These are phyloP conservation scores for Tephrocybe sp. DNA, from an alignment of 768 basidiomycete species.

Conservation along the genomic window DNA sequence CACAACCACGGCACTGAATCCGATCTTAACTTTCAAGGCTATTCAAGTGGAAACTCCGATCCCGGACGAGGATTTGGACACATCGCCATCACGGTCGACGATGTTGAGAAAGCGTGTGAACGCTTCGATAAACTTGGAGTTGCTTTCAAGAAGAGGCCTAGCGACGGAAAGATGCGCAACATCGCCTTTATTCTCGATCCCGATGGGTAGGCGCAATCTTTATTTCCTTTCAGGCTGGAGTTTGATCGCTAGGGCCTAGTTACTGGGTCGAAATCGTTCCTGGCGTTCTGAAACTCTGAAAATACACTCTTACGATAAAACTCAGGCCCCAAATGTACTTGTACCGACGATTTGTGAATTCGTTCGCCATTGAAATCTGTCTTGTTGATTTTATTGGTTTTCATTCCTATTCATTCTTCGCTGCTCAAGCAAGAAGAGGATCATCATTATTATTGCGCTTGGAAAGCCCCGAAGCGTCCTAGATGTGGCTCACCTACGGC, in stretches of 20 bases:
- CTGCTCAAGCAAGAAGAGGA: too few relatives aligned
- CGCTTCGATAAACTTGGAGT: conserved; percentile 81
- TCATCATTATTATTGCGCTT: too few relatives aligned
- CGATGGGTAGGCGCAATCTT: conserved; percentile 54
- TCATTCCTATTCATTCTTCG: too few relatives aligned
- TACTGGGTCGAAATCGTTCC: conserved; percentile 64
- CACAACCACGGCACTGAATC: conserved; percentile 90
- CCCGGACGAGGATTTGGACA: conserved; percentile 83
- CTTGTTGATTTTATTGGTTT: too few relatives aligned
- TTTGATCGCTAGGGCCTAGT: conserved; percentile 24
- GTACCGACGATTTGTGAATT: neutral
- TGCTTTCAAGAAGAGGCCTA: conserved; percentile 81
- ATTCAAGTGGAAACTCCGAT: conserved; percentile 83
- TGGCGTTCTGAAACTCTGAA: conserved; percentile 21
- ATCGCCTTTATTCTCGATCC: conserved; percentile 87
- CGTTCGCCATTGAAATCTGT: neutral
- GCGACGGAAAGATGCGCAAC: conserved; percentile 82
- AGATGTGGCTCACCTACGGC: too few relatives aligned
- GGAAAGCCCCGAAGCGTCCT: too few relatives aligned
- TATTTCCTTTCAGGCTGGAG: neutral
- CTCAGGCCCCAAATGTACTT: neutral
- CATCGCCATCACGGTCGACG: conserved; percentile 81
- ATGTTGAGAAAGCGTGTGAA: conserved; percentile 80
- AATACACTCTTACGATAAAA: neutral
- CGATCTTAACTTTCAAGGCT: conserved; percentile 76